These are phyloP conservation scores for Kwoniella mangroviensis DNA, from an alignment of 768 basidiomycete genomes.

Conservation along the genomic window DNA sequence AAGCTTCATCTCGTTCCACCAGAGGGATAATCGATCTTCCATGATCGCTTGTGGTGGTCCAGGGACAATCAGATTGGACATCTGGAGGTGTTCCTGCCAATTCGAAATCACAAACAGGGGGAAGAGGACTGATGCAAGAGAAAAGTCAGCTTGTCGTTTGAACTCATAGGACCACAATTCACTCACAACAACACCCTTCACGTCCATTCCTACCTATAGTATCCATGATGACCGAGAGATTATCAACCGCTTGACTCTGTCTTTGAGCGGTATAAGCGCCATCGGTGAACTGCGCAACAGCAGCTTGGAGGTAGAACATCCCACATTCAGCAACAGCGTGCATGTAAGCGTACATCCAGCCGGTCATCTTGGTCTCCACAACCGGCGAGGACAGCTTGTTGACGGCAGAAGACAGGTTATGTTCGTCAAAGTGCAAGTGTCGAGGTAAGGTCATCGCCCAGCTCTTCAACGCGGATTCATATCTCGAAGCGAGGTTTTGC, in stretches of 20 bases:
- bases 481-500: constrained; percentile 10
- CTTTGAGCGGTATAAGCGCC: constrained; percentile 41
- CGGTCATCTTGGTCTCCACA: constrained; percentile 37
- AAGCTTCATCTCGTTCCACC: constrained; percentile 45
- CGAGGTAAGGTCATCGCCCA: constrained; percentile 53
- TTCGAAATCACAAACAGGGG: constrained; percentile 51
- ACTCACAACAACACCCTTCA: constrained; percentile 50
- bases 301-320: constrained; percentile 56
- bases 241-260: constrained; percentile 55
- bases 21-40: constrained; percentile 36
- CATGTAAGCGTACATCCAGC: constrained; percentile 54
- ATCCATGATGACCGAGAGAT: constrained; percentile 52
- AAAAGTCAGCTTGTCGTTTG: background rate
- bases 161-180: background rate
- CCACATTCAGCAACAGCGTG: constrained; percentile 56
- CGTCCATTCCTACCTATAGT: constrained; percentile 49
- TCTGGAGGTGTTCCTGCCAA: constrained; percentile 49
- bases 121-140: constrained; percentile 42
- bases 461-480: constrained; percentile 32
- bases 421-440: constrained; percentile 52
- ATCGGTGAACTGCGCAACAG: constrained; percentile 36
- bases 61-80: constrained; percentile 17
- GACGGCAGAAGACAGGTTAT: constrained; percentile 39
- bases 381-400: constrained; percentile 40
- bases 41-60: constrained; percentile 30